These are phyloP conservation scores for Corynascus novoguineensis DNA, from an alignment of 495 filamentous ascomycete genomes.

Conservation along the genomic window DNA sequence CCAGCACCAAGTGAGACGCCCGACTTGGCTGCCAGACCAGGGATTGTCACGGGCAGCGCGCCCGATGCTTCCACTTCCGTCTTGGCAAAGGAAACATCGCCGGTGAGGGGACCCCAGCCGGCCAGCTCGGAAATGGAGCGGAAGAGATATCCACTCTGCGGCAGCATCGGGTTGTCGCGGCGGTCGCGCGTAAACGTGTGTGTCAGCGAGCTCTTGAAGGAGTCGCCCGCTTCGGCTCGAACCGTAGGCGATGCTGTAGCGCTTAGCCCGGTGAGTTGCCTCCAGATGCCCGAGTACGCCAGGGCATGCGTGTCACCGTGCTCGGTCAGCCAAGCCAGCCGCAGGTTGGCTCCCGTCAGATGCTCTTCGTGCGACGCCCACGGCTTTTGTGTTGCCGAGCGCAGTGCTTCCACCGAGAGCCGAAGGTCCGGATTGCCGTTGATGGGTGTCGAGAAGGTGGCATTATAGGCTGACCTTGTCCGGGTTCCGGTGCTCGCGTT, in stretches of 20 bases:
- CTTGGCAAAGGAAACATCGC: conserved; percentile 89
- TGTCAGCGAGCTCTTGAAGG: conserved; percentile 76
- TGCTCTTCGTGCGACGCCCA: conserved; percentile 93
- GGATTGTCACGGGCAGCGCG: conserved; percentile 64
- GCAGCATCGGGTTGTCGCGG: conserved; percentile 76
- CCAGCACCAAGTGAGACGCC: conserved; percentile 57
- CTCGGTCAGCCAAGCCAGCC: conserved; percentile 61
- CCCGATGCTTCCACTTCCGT: conserved; percentile 74
- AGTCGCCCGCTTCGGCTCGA: conserved; percentile 81
- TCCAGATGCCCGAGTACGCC: conserved; percentile 74
- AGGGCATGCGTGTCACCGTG: conserved; percentile 65
- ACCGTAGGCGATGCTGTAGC: conserved; percentile 72
- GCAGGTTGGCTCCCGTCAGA: conserved; percentile 71
- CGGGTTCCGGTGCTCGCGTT: conserved; percentile 84
- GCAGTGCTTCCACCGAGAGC: conserved; percentile 67
- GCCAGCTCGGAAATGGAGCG: conserved; percentile 76
- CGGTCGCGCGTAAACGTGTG: conserved; percentile 76
- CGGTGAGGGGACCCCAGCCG: conserved; percentile 74
- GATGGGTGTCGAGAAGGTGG: conserved; percentile 74
- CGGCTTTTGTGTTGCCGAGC: conserved; percentile 74
- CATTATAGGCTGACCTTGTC: conserved; percentile 82
- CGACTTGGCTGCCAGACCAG: conserved; percentile 58
- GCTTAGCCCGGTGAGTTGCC: conserved; percentile 75
- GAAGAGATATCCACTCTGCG: conserved; percentile 69
- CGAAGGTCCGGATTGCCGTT: conserved; percentile 71